Evolutionary conservation across 1,284 basidiomycete genomes (phyloP).

Genomic region (Coniferiporia sulphurascens): DNA sequence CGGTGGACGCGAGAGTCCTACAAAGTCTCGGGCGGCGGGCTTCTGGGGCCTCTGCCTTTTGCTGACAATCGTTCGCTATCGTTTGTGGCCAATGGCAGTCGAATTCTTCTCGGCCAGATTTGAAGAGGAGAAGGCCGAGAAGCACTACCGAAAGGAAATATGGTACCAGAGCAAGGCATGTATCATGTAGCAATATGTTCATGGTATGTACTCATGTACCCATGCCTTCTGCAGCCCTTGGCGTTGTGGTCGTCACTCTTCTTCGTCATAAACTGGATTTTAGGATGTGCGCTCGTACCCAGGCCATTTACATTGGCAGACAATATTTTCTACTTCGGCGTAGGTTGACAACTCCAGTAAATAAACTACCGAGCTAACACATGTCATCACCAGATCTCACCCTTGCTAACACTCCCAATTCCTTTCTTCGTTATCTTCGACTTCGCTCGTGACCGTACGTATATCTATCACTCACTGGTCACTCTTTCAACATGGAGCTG

Average conservation of each 20-base stretch:
- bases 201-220: neutral
- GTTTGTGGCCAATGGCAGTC: slow-evolving; percentile 35
- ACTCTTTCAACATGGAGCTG: slow-evolving; percentile 52
- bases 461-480: slow-evolving; percentile 57
- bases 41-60: slow-evolving; percentile 28
- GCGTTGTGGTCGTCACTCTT: slow-evolving; percentile 64
- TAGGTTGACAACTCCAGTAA: slow-evolving; percentile 25
- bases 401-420: slow-evolving; percentile 37
- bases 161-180: slow-evolving; percentile 48
- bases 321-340: slow-evolving; percentile 59
- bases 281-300: slow-evolving; percentile 50
- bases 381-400: slow-evolving; percentile 37
- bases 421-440: slow-evolving; percentile 60
- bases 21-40: slow-evolving; percentile 25
- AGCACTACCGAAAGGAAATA: slow-evolving; percentile 48
- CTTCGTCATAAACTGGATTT: slow-evolving; percentile 66
- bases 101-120: slow-evolving; percentile 56
- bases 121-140: slow-evolving; percentile 53
- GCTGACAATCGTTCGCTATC: slow-evolving; percentile 35
- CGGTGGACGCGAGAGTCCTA: slow-evolving; percentile 31
- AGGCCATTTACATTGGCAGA: slow-evolving; percentile 44
- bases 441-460: slow-evolving; percentile 56
- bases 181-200: neutral
- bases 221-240: slow-evolving; percentile 43
- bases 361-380: slow-evolving; percentile 27